phyloP scores from a whole-genome alignment of 495 filamentous ascomycete species.

The Penicillium maclennaniae region DNA sequence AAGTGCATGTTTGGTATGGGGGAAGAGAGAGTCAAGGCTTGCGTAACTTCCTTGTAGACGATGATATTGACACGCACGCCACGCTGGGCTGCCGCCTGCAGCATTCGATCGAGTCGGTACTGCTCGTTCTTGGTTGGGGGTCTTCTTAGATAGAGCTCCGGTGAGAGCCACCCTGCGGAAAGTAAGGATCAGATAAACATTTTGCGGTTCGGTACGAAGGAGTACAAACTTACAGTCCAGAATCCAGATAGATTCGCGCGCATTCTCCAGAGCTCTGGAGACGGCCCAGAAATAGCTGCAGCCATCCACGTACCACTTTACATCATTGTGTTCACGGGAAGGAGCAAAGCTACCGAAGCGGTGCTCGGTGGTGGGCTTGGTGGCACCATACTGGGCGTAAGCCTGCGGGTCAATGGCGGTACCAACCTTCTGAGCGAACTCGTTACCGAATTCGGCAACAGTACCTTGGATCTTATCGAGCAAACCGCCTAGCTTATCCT shows the following conservation, averaged over 20 bases:
- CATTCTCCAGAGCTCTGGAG: constrained; percentile 76
- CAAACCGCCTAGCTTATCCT: constrained; percentile 47
- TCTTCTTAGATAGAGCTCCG: constrained; percentile 84
- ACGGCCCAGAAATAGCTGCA: constrained; percentile 92
- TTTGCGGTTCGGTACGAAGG: not conserved
- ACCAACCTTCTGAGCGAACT: constrained; percentile 48
- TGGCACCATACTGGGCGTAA: constrained; percentile 45
- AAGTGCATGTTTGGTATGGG: constrained; percentile 80
- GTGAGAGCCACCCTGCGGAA: constrained; percentile 73
- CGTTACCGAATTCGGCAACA: constrained; percentile 48
- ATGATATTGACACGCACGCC: constrained; percentile 87
- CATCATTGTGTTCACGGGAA: constrained; percentile 56
- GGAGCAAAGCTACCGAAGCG: constrained; percentile 83
- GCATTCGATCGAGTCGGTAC: constrained; percentile 87
- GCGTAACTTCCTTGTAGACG: constrained; percentile 90
- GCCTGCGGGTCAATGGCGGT: constrained; percentile 49
- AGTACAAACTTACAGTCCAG: constrained; percentile 50
- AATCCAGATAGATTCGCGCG: constrained; percentile 84
- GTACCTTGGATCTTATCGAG: constrained; percentile 55
- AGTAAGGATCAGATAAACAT: not conserved
- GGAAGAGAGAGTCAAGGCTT: constrained; percentile 79
- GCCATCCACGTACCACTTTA: constrained; percentile 93
- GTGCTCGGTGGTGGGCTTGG: constrained; percentile 49
- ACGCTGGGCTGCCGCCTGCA: constrained; percentile 79
- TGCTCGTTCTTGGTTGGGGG: constrained; percentile 77